These are phyloP conservation scores for Staphylotrichum tortipilum DNA, from an alignment of 495 filamentous ascomycete species.

Conservation along the genomic window DNA sequence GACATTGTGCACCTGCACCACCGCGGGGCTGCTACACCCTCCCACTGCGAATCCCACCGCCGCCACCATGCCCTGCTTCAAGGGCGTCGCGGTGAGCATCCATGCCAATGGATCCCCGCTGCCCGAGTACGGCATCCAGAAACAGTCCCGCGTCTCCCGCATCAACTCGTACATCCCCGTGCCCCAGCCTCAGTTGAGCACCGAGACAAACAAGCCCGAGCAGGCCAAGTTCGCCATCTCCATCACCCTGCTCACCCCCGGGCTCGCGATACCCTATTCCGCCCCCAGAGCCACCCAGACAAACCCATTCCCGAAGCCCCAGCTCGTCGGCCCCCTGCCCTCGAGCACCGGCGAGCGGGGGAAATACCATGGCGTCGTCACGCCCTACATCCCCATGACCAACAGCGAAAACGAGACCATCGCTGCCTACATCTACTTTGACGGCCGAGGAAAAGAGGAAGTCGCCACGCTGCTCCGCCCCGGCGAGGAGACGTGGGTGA, in stretches of 20 bases:
- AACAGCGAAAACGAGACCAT: constrained; percentile 89
- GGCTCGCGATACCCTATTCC: constrained; percentile 81
- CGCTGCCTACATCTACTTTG: constrained; percentile 98
- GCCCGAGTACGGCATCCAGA: constrained; percentile 88
- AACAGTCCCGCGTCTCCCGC: constrained; percentile 78
- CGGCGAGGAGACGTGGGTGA: constrained; percentile 98
- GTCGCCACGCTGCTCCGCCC: constrained; percentile 87
- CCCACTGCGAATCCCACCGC: not conserved
- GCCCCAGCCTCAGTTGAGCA: constrained; percentile 69
- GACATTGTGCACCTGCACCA: not conserved
- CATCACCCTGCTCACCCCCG: constrained; percentile 86
- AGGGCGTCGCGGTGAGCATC: constrained; percentile 93
- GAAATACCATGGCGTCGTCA: constrained; percentile 51
- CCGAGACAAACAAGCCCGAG: constrained; percentile 64
- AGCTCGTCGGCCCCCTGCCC: constrained; percentile 65
- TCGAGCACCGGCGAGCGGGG: constrained; percentile 31
- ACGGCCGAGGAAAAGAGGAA: constrained; percentile 90
- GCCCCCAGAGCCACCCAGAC: constrained; percentile 63
- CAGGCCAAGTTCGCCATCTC: constrained; percentile 93
- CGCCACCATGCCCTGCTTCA: constrained; percentile 83
- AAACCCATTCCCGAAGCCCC: constrained; percentile 66
- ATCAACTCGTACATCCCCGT: constrained; percentile 97
- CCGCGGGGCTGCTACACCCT: not conserved
- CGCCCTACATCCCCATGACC: constrained; percentile 81
- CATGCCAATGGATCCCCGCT: constrained; percentile 84